Evolutionary conservation across 176 grass and related monocot genomes (phyloP).

Genomic region (Rhynchospora breviuscula): DNA sequence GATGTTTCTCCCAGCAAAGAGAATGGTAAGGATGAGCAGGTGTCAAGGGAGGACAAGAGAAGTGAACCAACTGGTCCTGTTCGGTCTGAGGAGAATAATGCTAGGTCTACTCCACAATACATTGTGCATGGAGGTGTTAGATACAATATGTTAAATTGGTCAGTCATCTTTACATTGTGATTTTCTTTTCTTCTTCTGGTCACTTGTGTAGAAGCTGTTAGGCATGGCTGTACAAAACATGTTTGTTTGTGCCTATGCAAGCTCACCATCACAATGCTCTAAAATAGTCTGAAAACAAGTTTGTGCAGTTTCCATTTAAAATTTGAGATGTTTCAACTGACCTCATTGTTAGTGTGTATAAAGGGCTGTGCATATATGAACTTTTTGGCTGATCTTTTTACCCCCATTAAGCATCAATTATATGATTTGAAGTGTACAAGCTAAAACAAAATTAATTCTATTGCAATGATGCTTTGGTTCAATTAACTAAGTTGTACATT

Average conservation of each 20-base stretch:
- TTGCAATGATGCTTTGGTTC: neutral
- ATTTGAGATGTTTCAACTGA: conserved; percentile 8
- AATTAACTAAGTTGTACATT: conserved; percentile 3
- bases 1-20: conserved; percentile 38
- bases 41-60: conserved; percentile 37
- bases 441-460: neutral
- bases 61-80: conserved; percentile 40
- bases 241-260: conserved; percentile 13
- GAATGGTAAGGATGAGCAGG: conserved; percentile 43
- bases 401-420: neutral
- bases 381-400: neutral
- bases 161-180: conserved; percentile 48
- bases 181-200: conserved; percentile 14
- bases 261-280: neutral
- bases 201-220: conserved; percentile 10
- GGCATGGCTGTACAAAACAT: neutral
- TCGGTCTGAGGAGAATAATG: conserved; percentile 46
- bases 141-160: conserved; percentile 99
- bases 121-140: conserved; percentile 90
- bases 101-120: conserved; percentile 45
- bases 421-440: neutral
- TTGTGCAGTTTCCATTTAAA: neutral
- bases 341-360: neutral
- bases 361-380: neutral
- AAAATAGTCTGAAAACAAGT: neutral